phyloP scores from a whole-genome alignment of 345 rosid genomes.

The Euclidium syriacum region DNA sequence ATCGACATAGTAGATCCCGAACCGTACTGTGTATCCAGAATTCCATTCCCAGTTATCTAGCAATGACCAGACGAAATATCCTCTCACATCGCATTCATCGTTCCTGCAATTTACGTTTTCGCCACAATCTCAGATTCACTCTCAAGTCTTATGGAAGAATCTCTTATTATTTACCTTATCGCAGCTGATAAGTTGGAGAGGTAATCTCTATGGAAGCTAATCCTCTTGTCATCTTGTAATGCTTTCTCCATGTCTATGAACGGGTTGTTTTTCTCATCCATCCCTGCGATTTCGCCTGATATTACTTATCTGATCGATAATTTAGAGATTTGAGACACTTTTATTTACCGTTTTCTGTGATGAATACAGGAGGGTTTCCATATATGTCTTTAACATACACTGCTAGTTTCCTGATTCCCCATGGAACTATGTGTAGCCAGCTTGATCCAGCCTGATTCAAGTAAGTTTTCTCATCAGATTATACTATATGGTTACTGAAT shows the following conservation, averaged over 20 bases:
- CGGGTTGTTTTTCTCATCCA: slow-evolving; percentile 73
- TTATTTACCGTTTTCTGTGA: slow-evolving; percentile 86
- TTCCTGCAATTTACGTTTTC: slow-evolving; percentile 35
- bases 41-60: slow-evolving; percentile 99
- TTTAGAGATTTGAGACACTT: neutral
- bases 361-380: slow-evolving; percentile 64
- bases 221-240: slow-evolving; percentile 71
- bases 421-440: slow-evolving; percentile 86
- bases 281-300: slow-evolving; percentile 42
- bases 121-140: too few relatives aligned
- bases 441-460: slow-evolving; percentile 80
- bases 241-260: slow-evolving; percentile 48
- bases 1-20: slow-evolving; percentile 77
- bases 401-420: slow-evolving; percentile 70
- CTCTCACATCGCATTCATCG: slow-evolving; percentile 56
- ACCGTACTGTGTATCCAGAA: slow-evolving; percentile 80
- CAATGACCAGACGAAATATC: slow-evolving; percentile 85
- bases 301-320: neutral
- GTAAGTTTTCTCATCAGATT: slow-evolving; percentile 9
- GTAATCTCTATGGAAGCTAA: slow-evolving; percentile 73
- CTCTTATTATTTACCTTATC: slow-evolving; percentile 44
- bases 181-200: slow-evolving; percentile 86
- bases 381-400: slow-evolving; percentile 62
- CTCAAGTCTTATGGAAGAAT: too few relatives aligned
- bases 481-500: neutral